Conservation (phyloP, 2,329 filamentous ascomycete species). For the Neofusicoccum kwambonambiense region DNA sequence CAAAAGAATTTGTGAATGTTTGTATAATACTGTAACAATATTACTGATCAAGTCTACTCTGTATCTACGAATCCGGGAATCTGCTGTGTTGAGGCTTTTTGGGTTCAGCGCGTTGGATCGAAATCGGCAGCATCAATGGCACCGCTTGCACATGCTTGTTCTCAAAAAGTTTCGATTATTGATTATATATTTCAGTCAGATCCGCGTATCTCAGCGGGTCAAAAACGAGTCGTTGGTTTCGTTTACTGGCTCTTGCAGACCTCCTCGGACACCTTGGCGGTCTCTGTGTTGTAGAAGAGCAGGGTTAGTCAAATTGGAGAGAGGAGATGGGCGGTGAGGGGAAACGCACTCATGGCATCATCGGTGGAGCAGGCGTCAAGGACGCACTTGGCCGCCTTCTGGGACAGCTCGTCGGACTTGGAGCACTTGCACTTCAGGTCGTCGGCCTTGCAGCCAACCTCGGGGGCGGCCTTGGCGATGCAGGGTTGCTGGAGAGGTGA, state of each 20-base stretch:
- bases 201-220: no score
- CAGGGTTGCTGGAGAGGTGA: not conserved
- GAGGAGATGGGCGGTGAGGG: not conserved
- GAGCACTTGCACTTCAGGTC: not conserved
- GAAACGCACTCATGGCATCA: not conserved
- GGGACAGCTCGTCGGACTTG: not conserved
- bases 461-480: not conserved
- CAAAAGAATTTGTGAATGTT: not conserved
- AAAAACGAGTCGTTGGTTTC: not conserved
- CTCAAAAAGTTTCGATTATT: no score
- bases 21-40: not conserved
- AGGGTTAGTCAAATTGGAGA: no score
- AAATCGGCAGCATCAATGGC: no score
- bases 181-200: no score
- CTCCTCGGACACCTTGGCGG: not conserved
- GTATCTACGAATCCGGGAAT: not conserved
- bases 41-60: not conserved
- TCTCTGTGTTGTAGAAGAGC: not conserved
- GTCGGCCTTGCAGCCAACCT: not conserved
- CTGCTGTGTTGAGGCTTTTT: no score
- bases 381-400: not conserved
- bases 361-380: not conserved
- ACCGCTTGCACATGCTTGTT: no score
- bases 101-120: no score
- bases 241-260: constrained; percentile 2